A percentile compares a stretch with the other conserved stretches of the same genome.
These are phyloP conservation scores for Stagonosporopsis rhizophila DNA, from an alignment of 2,329 filamentous ascomycete species.

Conservation along the genomic window DNA sequence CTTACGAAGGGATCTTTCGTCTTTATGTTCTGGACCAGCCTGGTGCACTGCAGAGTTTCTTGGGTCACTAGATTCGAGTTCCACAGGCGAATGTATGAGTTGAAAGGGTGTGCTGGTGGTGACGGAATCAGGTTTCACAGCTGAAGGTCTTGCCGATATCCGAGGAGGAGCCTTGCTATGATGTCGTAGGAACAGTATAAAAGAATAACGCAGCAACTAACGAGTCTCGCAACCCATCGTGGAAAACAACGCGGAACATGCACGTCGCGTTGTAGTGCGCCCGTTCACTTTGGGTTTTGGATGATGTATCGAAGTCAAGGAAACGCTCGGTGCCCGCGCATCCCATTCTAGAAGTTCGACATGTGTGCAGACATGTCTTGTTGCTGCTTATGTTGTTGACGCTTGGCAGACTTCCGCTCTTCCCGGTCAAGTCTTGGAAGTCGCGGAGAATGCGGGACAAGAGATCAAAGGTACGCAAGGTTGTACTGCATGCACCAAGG, in stretches of 20 bases:
- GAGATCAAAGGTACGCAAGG: background rate
- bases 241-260: background rate
- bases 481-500: slow-evolving; percentile 11
- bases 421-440: slow-evolving; percentile 14
- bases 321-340: background rate
- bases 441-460: slow-evolving; percentile 18
- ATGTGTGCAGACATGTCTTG: background rate
- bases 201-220: background rate
- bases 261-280: background rate
- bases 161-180: background rate
- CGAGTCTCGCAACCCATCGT: background rate
- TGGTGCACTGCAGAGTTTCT: background rate
- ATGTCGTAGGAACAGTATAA: background rate
- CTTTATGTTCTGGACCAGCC: background rate
- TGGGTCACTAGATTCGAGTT: background rate
- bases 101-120: background rate
- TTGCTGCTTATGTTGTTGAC: slow-evolving; percentile 8
- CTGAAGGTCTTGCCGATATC: background rate
- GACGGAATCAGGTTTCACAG: background rate
- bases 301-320: background rate
- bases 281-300: background rate
- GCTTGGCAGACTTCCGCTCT: slow-evolving; percentile 19
- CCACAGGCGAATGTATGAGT: background rate
- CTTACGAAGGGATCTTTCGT: background rate
- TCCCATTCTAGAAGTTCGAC: background rate